Evolutionary conservation across 2,329 filamentous ascomycete species (phyloP), one percentile per base, ranked within the genome.

Genomic region (Alternaria conjuncta): DNA sequence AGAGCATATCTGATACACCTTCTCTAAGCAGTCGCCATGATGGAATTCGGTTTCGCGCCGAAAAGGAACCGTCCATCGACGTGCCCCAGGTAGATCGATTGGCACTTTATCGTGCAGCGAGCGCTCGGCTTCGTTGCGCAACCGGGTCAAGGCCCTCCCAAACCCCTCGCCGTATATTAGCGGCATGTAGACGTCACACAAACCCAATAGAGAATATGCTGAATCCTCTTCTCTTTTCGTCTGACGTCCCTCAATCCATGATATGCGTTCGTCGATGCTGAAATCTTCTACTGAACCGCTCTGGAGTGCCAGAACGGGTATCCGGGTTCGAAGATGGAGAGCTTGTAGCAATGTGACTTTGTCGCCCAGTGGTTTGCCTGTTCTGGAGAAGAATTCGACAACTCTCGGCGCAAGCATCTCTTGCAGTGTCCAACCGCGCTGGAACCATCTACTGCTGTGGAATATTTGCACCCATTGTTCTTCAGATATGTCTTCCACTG

Each of bases 301-400:
- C 4, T 41, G 32, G 6, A 41, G 32, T 10, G 45, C 23, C 1
- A 2, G 15, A 1, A 47, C 5, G 0, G 45, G 45, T 12, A 47
- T 6, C 7, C 5, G 13, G 2, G 45, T 47, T 6, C 23, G 5
- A n/a, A 2, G 2, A 3, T 47, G 45, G 8, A 47, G 23, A 26
- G 45, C 23, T 1, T 47, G 9, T 0, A 47, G 13, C 13, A 47
- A 15, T 7, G 45, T 26, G 5, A n/a, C 5, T 3, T 26, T 47
- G 21, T 18, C 23, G 1, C 45, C 45, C 0, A 47, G 23, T 1
- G 0, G 23, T 7, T 0, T 7, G 0, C 45, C 45, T 0, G 13
- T 6, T 1, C 2, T 6, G 0, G 32, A n/a, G 5, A n/a, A 41
- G 4, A 41, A 41, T 1, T 41, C 32, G 0, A 41, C 32, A 1